Conservation (phyloP, 2,329 filamentous ascomycete genomes). For the Talaromyces islandicus region DNA sequence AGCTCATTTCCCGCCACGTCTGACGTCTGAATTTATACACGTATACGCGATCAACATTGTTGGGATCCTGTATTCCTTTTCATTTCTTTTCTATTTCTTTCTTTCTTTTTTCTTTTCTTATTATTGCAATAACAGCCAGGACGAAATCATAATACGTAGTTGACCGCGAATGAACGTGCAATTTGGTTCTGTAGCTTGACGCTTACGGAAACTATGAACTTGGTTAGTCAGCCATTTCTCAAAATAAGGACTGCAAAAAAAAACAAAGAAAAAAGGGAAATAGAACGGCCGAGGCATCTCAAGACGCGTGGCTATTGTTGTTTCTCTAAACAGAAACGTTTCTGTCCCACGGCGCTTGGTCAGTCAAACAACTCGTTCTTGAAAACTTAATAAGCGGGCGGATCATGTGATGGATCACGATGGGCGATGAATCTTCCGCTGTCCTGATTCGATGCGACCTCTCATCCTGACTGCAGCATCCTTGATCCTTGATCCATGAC, state of each 20-base stretch:
- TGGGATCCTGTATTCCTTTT: too few relatives aligned
- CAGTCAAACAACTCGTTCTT: not conserved
- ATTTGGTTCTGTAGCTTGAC: not conserved
- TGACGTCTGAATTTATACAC: not conserved
- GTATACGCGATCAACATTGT: not conserved
- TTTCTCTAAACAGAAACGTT: too few relatives aligned
- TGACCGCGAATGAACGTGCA: not conserved
- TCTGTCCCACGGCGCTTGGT: not conserved
- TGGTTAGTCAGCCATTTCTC: not conserved
- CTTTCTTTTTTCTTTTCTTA: not conserved
- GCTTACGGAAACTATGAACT: not conserved
- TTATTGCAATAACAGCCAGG: not conserved
- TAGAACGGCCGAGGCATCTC: too few relatives aligned
- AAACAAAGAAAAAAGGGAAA: not conserved
- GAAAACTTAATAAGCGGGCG: too few relatives aligned
- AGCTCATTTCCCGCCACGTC: not conserved
- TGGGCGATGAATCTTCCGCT: not conserved
- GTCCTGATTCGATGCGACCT: not conserved
- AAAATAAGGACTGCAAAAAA: too few relatives aligned
- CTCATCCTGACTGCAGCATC: not conserved
- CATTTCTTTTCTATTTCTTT: not conserved
- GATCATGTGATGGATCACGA: not conserved
- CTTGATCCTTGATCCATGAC: not conserved
- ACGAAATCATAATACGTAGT: not conserved
- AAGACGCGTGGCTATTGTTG: too few relatives aligned